A percentile compares a stretch with the other conserved stretches of the same genome.
Evolutionary conservation across 2,329 filamentous ascomycete genomes (phyloP).

Genomic region (Cladobotryum protrusum): DNA sequence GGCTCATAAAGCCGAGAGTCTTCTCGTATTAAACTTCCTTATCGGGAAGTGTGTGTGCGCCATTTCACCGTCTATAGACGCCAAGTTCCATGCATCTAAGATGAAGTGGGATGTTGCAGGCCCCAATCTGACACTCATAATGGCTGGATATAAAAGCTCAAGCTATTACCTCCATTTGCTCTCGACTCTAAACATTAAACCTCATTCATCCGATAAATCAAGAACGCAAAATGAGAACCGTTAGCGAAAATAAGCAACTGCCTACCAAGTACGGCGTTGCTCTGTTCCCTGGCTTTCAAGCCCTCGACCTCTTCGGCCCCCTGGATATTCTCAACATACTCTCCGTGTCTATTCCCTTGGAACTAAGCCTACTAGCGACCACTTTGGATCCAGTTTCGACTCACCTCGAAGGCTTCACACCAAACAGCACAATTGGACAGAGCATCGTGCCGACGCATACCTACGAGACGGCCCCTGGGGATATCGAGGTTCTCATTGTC

Average conservation of each 20-base stretch:
- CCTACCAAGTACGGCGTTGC: slow-evolving; percentile 25
- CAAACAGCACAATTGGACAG: slow-evolving; percentile 21
- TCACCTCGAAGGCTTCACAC: not conserved
- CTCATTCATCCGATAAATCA: not conserved
- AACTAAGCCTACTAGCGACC: slow-evolving; percentile 22
- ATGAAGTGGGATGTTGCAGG: too few relatives aligned
- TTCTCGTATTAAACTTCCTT: too few relatives aligned
- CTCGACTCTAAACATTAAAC: not conserved
- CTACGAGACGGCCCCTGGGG: slow-evolving; percentile 26
- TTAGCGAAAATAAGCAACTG: not conserved
- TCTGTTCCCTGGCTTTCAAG: slow-evolving; percentile 31
- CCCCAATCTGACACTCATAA: too few relatives aligned
- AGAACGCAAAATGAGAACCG: not conserved
- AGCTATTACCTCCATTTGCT: not conserved
- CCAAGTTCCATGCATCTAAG: too few relatives aligned
- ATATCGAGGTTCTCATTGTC: slow-evolving; percentile 33
- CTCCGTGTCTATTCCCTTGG: slow-evolving; percentile 16
- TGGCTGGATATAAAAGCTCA: not conserved
- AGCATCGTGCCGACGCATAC: slow-evolving; percentile 31
- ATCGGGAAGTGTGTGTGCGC: too few relatives aligned
- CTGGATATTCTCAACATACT: slow-evolving; percentile 29
- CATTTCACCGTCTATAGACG: too few relatives aligned
- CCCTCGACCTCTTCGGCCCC: slow-evolving; percentile 36
- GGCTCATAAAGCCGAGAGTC: too few relatives aligned
- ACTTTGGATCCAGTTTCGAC: slow-evolving; percentile 26